Base-by-base conservation (phyloP, 2,329 filamentous ascomycete species). In the Colletotrichum incanum region DNA sequence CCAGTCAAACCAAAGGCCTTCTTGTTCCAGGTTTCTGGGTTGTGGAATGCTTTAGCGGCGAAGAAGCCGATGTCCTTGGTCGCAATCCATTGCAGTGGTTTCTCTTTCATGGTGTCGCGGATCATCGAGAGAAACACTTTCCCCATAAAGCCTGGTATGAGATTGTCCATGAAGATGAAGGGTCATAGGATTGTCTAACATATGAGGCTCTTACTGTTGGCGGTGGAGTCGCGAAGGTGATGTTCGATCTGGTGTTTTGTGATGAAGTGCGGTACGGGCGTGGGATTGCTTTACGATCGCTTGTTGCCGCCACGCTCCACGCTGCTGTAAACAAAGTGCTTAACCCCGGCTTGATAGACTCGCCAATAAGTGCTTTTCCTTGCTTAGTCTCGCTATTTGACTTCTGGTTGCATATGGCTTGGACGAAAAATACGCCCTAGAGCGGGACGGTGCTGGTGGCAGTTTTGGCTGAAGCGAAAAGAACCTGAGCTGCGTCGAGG, bases 131-230 rank as follows among this genome's bases (percentile, higher is more conserved):
- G 26, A 76, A 84, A 83, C n/a, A 84, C 76, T 61, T 79, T 79
- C 61, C 76, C 76, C 3, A 76, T 8, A 67, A 83, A 79, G 2
- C 76, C 76, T 0, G 81, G 80, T 2, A 71, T 75, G 16, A 84
- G 75, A 80, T 88, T 88, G 9, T 93, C 90, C 83, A 91, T 89
- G 80, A 93, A 93, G 1, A 87, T 88, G 0, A 88, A 86, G 0
- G 91, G 91, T 4, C 90, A 86, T 3, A 93, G 81, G 49, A 93
- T 87, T 0, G 89, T 91, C 86, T 88, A 93, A 8, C 80, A 80
- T 89, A 91, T 90, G 0, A 76, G 60, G 18, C 68, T 79, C 1
- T 82, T 81, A 1, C 82, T 81, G 2, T 65, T 65, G 3, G 78
- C 76, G 12, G 83, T 83, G 11, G 37, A 67, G n/a, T 87, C 82